Evolutionary conservation across 306 rosid genomes (phyloP).

Genomic region (Coriaria nepalensis): DNA sequence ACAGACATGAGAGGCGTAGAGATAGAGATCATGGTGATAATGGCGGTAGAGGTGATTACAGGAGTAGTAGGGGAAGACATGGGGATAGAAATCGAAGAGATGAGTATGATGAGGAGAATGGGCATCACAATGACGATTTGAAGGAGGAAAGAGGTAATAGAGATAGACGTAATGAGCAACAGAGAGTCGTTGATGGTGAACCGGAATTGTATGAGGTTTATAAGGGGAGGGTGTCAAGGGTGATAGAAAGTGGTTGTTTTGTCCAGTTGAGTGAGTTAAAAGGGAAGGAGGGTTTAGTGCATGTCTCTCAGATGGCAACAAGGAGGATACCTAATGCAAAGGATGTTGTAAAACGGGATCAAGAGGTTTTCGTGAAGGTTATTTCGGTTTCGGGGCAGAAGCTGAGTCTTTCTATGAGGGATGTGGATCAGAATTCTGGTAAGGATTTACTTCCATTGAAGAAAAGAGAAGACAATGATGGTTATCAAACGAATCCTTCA

Average conservation of each 20-base stretch:
- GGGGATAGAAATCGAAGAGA: constrained; percentile 22
- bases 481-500: constrained; percentile 43
- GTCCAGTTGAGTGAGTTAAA: constrained; percentile 59
- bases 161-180: constrained; percentile 21
- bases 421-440: constrained; percentile 69
- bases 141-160: constrained; percentile 21
- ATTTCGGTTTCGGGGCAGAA: constrained; percentile 66
- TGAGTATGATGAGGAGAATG: constrained; percentile 23
- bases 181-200: constrained; percentile 34
- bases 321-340: constrained; percentile 63
- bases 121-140: constrained; percentile 20
- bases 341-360: constrained; percentile 73
- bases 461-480: constrained; percentile 42
- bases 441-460: constrained; percentile 72
- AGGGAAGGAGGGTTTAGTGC: constrained; percentile 85
- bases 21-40: constrained; percentile 17
- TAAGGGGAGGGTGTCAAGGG: constrained; percentile 67
- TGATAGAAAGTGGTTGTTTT: constrained; percentile 79
- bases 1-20: constrained; percentile 19
- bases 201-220: constrained; percentile 60
- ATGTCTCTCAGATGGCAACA: constrained; percentile 75
- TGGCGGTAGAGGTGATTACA: constrained; percentile 14
- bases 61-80: constrained; percentile 26
- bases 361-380: constrained; percentile 71
- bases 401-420: constrained; percentile 81